A percentile compares a stretch with the other conserved stretches of the same genome.
Evolutionary conservation across 2,329 filamentous ascomycete species (phyloP).

Genomic region (Sporothrix euskadiensis): DNA sequence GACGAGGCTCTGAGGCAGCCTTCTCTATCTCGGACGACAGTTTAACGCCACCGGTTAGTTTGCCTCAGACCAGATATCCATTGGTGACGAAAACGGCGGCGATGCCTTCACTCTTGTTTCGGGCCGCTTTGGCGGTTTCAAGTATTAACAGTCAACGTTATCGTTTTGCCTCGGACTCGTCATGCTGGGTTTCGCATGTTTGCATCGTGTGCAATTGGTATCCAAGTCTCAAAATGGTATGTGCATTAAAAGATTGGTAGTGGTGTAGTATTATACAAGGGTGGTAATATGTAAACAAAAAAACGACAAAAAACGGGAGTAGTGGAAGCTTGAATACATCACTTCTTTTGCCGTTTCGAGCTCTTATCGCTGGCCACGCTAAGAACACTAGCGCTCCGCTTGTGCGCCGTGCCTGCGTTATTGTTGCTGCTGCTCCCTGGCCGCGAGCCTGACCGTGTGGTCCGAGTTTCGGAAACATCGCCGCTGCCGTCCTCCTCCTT

Average conservation of each 20-base stretch:
- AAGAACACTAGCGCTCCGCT: slow-evolving; percentile 80
- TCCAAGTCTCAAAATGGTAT: too few relatives aligned
- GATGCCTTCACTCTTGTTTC: neutral
- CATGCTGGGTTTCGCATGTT: neutral
- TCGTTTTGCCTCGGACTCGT: too few relatives aligned
- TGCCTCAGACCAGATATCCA: neutral
- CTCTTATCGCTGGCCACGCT: slow-evolving; percentile 68
- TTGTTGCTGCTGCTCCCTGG: slow-evolving; percentile 37
- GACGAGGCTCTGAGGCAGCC: slow-evolving; percentile 9
- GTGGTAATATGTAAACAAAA: neutral
- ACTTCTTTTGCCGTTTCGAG: slow-evolving; percentile 59
- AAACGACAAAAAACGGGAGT: neutral
- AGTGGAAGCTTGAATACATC: slow-evolving; percentile 25
- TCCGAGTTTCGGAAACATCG: slow-evolving; percentile 34
- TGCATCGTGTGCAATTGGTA: neutral
- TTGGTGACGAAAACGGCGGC: neutral
- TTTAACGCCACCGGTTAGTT: neutral
- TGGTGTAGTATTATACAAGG: neutral
- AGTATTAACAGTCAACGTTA: neutral
- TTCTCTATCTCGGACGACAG: neutral
- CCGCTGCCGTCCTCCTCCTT: slow-evolving; percentile 31
- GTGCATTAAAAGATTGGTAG: neutral
- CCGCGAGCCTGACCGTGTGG: slow-evolving; percentile 35
- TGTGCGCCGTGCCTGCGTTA: slow-evolving; percentile 49
- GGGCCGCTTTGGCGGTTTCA: neutral